Evolutionary conservation across 371 early-diverging fungal genomes (phyloP), one percentile per base, ranked within the genome.

Genomic region (Mortierella polycephala): DNA sequence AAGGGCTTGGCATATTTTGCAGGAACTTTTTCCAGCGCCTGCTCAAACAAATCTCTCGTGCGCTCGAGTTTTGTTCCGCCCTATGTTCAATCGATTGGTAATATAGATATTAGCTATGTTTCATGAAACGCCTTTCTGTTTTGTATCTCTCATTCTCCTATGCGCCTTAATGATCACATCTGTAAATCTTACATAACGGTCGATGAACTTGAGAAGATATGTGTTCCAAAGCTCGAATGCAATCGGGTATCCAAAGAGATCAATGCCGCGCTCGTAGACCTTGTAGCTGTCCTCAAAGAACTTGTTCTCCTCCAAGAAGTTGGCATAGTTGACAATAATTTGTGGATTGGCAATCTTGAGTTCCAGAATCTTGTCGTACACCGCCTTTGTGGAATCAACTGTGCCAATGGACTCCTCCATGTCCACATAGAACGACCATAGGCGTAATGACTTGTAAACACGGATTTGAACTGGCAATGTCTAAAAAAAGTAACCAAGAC

Each of bases 141-240:
- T 4, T 23, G 5, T 12, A 5, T 7, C 7, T 57, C 37, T 40
- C 8, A 20, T 37, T 55, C 6, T 30, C 49, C 5, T 20, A n/a
- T 6, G 8, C 30, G 7, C 39, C 2, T 6, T 16, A 13, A 7
- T 13, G 12, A 2, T 18, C 30, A 46, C 11, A 52, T 41, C 10
- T 54, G 11, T 8, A n/a, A 47, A 12, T 82, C 89, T 84, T 86
- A 87, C 89, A 80, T 92, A 96, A 18, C 98, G 94, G 13, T 81
- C 82, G 47, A 96, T 86, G 75, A 98, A 98, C 71, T 93, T 90
- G 30, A 90, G 86, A 58, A 99, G 85, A 82, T 99, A 99, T 39
- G 96, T 85, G 81, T 95, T 96, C 99, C 99, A 99, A 60, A 99
- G 84, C 71, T 99, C 99, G 77, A 96, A 94, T 1, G 99, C 97